These are phyloP conservation scores for Leccinum glutinopallens DNA, from an alignment of 1,284 basidiomycete genomes.

Conservation along the genomic window DNA sequence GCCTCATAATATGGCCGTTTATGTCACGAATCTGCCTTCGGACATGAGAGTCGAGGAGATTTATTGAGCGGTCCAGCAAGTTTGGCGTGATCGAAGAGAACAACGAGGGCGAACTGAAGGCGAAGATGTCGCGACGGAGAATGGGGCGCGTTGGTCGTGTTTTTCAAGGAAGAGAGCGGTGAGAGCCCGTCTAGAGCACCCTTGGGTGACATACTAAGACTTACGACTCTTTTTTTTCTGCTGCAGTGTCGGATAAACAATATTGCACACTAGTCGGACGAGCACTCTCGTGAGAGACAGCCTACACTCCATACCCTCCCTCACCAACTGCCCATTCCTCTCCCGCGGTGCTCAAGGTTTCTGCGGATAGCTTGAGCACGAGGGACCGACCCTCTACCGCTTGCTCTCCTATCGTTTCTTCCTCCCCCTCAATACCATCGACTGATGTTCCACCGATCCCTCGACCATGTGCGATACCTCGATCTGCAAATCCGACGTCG, in stretches of 20 bases:
- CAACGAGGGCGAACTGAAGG: constrained; percentile 81
- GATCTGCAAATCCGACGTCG: constrained; percentile 14
- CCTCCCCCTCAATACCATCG: background rate
- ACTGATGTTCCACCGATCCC: constrained; percentile 5
- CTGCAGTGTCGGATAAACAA: no score
- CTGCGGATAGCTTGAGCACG: constrained; percentile 26
- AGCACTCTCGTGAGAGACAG: constrained; percentile 9
- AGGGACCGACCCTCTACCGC: constrained; percentile 1
- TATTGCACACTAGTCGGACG: constrained; percentile 6
- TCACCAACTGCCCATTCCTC: constrained; percentile 15
- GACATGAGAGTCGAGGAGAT: constrained; percentile 81
- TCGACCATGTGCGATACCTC: constrained; percentile 10
- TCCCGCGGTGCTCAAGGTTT: constrained; percentile 33
- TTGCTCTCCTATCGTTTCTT: background rate
- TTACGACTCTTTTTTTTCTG: background rate
- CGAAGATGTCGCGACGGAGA: constrained; percentile 53
- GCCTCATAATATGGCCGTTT: constrained; percentile 72
- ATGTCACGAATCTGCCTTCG: constrained; percentile 82
- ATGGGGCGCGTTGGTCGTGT: no score
- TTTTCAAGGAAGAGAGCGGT: no score
- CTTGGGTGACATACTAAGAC: no score
- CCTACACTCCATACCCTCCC: constrained; percentile 9
- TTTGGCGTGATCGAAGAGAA: constrained; percentile 94
- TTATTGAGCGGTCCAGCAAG: constrained; percentile 77
- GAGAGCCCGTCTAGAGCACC: no score